Conservation (phyloP, 2,329 filamentous ascomycete species). For the Grosmannia clavigera region DNA sequence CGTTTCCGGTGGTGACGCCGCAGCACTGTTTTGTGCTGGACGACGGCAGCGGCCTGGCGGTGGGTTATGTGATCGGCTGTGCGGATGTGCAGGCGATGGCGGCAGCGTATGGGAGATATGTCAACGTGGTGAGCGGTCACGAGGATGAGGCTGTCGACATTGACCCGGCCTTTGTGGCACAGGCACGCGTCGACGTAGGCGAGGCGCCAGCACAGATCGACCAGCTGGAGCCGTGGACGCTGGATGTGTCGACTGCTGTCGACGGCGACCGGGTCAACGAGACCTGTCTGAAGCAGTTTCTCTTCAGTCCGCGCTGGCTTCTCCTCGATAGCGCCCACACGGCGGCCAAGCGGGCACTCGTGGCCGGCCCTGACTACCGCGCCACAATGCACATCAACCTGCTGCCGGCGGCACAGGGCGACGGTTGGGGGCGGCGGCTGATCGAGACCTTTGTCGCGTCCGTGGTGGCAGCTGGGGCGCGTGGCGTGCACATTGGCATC, state of each 20-base stretch:
- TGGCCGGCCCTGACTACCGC: conserved; percentile 17
- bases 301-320: conserved; percentile 27
- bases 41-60: conserved; percentile 29
- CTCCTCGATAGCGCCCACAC: conserved; percentile 20
- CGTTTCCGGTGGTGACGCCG: conserved; percentile 33
- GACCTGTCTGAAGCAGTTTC: conserved; percentile 26
- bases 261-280: conserved; percentile 16
- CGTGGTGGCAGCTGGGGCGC: conserved; percentile 15
- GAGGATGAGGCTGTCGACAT: not conserved
- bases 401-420: conserved; percentile 26
- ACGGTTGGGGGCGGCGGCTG: conserved; percentile 31
- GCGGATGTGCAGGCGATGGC: conserved; percentile 29
- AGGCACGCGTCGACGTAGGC: conserved; percentile 13
- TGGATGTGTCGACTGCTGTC: conserved; percentile 2
- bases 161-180: not conserved
- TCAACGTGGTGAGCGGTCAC: conserved; percentile 20
- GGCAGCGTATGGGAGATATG: conserved; percentile 25
- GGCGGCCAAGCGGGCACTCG: conserved; percentile 23
- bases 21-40: conserved; percentile 34
- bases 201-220: conserved; percentile 17
- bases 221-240: conserved; percentile 19
- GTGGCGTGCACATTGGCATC: conserved; percentile 31
- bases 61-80: conserved; percentile 38
- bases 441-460: conserved; percentile 28
- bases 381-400: conserved; percentile 39